These are phyloP conservation scores for Sclerotinia borealis DNA, from an alignment of 2,329 filamentous ascomycete genomes.

Conservation along the genomic window DNA sequence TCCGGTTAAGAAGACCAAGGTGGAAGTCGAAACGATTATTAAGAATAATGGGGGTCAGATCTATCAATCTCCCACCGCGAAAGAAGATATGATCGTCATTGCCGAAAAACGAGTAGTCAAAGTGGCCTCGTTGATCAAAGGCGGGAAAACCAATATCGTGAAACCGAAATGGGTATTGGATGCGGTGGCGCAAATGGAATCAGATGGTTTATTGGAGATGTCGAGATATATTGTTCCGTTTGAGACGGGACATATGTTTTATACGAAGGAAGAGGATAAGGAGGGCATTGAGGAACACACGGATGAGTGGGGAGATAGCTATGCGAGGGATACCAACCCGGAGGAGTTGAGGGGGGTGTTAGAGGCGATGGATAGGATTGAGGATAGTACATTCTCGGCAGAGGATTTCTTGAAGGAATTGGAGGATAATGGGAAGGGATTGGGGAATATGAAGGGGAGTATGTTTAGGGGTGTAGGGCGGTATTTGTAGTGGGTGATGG, in stretches of 20 bases:
- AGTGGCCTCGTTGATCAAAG: constrained; percentile 75
- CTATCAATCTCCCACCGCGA: constrained; percentile 63
- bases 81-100: constrained; percentile 61
- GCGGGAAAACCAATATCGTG: constrained; percentile 64
- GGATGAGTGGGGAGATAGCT: constrained; percentile 80
- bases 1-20: constrained; percentile 69
- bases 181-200: constrained; percentile 46
- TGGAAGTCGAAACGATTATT: constrained; percentile 71
- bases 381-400: constrained; percentile 42
- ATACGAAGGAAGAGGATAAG: constrained; percentile 52
- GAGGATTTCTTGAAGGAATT: constrained; percentile 48
- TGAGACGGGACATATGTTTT: constrained; percentile 63
- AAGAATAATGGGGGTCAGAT: constrained; percentile 78
- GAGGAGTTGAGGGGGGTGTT: constrained; percentile 56
- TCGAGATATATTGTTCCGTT: constrained; percentile 55
- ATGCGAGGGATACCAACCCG: constrained; percentile 59
- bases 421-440: constrained; percentile 47
- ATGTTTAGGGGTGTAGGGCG: constrained; percentile 42
- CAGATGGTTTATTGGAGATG: constrained; percentile 41
- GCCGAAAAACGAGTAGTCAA: constrained; percentile 78
- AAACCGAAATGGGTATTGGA: constrained; percentile 79
- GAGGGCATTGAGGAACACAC: constrained; percentile 54
- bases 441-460: constrained; percentile 42
- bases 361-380: constrained; percentile 40
- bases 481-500: constrained; percentile 32